Evolutionary conservation across 768 basidiomycete genomes (phyloP), one percentile per base, ranked within the genome.

Genomic region (Mycena belliarum): DNA sequence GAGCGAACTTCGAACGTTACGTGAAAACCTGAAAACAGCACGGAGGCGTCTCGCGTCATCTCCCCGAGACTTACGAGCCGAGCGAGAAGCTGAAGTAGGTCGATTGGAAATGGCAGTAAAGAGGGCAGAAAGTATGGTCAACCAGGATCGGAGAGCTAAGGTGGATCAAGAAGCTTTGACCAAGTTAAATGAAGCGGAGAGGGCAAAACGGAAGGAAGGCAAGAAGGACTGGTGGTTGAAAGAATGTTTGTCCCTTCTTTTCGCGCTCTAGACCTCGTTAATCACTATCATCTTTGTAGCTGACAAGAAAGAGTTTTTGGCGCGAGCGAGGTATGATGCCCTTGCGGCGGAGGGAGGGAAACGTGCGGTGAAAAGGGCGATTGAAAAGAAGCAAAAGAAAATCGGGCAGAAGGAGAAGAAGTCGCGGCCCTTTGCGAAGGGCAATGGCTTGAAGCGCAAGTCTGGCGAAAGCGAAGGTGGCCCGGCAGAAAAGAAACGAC

Each of bases 311-410:
- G 81, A 87, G 52, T 63, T 94, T 25, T 65, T 96, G 1, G 73
- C 85, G 54, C 83, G 86, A 52, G 90, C 93, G 16, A 82, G 87
- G 56, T 92, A 90, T 69, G 88, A 94, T 24, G 88, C 88, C 8
- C 78, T 95, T 41, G 87, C 89, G 6, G 80, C 81, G 18, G 76
- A 82, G 54, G 94, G 93, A 5, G 94, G 95, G 9, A 85, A 83
- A 62, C 74, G 79, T 4, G 92, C 93, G 1, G 90, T 95, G 50
- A 91, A 89, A 69, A 94, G 89, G 72, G 91, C 85, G 6, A 85
- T 96, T 26, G 91, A 91, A 65, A 95, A 91, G 81, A 94, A 86
- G 71, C 86, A 91, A 72, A 91, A 84, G 71, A 96, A 95, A 77
- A 76, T 88, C 20, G 81, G 81, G 49, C 91, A 93, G 72, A 94